A percentile compares a stretch with the other conserved stretches of the same genome.
Conservation (phyloP, 129 eudicot species). For the Heracleum sosnowskyi region DNA sequence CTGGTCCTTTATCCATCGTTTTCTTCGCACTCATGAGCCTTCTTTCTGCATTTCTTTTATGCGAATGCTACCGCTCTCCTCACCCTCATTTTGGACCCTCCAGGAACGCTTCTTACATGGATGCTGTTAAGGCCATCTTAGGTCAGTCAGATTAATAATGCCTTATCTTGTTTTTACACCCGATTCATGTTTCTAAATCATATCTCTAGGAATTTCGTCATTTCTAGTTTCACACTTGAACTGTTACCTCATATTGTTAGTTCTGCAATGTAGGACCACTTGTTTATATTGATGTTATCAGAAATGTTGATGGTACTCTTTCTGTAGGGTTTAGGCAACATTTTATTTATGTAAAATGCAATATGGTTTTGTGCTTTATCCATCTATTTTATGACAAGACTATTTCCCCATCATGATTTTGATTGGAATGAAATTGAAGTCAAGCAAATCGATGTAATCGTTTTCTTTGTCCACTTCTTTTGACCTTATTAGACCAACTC, state of each 20-base stretch:
- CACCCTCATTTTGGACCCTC: slow-evolving; percentile 41
- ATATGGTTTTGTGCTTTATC: neutral
- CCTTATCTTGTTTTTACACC: neutral
- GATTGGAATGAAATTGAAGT: neutral
- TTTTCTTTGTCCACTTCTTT: neutral
- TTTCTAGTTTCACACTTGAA: neutral
- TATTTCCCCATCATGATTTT: neutral
- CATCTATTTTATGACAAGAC: neutral
- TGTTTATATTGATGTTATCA: neutral
- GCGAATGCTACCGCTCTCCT: slow-evolving; percentile 49
- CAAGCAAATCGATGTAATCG: neutral
- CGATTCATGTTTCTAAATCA: neutral
- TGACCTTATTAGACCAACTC: neutral
- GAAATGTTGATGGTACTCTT: neutral
- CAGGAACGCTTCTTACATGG: slow-evolving; percentile 47
- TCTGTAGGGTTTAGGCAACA: neutral
- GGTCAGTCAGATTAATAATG: slow-evolving; percentile 26
- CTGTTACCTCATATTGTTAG: neutral
- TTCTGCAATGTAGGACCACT: neutral
- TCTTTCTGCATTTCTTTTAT: slow-evolving; percentile 49
- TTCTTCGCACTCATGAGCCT: slow-evolving; percentile 43
- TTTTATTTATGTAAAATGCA: neutral
- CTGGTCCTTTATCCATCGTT: slow-evolving; percentile 57
- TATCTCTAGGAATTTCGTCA: neutral
- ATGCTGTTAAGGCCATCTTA: slow-evolving; percentile 50